These are phyloP conservation scores for Parietichytrium sp. DNA, from an alignment of 108 stramenopile genomes.

Conservation along the genomic window DNA sequence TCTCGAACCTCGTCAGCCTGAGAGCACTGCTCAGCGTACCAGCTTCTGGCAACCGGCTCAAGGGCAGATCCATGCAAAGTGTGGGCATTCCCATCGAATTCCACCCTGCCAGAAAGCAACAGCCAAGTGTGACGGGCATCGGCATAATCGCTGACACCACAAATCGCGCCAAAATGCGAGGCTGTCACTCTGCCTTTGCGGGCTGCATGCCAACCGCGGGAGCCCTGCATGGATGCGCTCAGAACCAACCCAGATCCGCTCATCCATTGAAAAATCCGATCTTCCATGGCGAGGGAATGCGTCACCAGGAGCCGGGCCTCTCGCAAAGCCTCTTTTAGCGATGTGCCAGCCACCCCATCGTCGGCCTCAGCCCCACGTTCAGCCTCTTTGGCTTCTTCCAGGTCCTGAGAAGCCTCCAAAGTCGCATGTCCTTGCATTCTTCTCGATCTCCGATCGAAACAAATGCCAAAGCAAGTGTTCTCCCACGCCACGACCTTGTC, in stretches of 20 bases:
- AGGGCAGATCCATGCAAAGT: neutral
- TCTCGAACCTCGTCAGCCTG: neutral
- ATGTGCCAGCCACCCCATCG: too few relatives aligned
- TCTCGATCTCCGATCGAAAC: too few relatives aligned
- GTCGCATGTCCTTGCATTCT: too few relatives aligned
- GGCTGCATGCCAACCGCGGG: neutral
- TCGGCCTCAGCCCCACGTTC: too few relatives aligned
- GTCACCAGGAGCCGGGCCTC: too few relatives aligned
- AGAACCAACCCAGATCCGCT: neutral
- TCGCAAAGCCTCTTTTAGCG: too few relatives aligned
- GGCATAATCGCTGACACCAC: neutral
- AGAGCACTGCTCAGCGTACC: neutral
- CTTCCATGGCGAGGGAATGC: too few relatives aligned
- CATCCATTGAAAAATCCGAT: neutral
- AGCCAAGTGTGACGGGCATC: neutral
- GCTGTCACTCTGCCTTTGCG: neutral
- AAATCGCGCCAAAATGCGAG: conserved; percentile 12
- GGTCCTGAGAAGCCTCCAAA: too few relatives aligned
- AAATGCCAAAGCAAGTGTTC: too few relatives aligned
- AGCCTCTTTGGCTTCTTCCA: too few relatives aligned
- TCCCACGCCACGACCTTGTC: too few relatives aligned
- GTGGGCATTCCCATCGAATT: conserved; percentile 3
- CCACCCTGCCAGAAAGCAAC: neutral
- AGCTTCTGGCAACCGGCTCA: neutral
- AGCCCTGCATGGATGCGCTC: neutral